phyloP scores from a whole-genome alignment of 768 basidiomycete genomes.

The Hysterangium stoloniferum region DNA sequence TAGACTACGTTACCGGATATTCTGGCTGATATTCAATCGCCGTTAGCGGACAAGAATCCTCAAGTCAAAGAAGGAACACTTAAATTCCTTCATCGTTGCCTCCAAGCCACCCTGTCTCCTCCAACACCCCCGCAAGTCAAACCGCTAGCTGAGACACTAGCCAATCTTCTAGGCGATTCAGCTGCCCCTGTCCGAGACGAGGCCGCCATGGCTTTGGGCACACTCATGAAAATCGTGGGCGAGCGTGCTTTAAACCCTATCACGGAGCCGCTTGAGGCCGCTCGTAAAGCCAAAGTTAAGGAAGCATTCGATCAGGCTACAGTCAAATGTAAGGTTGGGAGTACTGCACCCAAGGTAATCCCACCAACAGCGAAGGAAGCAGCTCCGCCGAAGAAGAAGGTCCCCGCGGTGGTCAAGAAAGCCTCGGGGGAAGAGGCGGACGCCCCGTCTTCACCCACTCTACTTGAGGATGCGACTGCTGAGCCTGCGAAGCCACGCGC shows the following conservation, averaged over 20 bases:
- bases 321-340: conserved; percentile 79
- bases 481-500: conserved; percentile 35
- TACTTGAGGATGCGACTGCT: conserved; percentile 25
- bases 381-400: conserved; percentile 31
- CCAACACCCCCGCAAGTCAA: conserved; percentile 75
- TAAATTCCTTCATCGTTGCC: conserved; percentile 75
- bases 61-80: conserved; percentile 92
- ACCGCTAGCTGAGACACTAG: conserved; percentile 68
- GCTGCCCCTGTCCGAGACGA: conserved; percentile 85
- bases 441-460: conserved; percentile 13
- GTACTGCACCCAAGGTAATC: conserved; percentile 38
- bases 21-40: conserved; percentile 70
- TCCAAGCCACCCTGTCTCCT: conserved; percentile 61
- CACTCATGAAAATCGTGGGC: conserved; percentile 94
- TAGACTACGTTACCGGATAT: conserved; percentile 78
- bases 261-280: conserved; percentile 78
- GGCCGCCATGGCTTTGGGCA: conserved; percentile 83
- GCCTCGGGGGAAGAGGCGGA: conserved; percentile 11
- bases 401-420: conserved; percentile 20
- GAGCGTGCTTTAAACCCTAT: conserved; percentile 84
- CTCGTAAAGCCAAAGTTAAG: conserved; percentile 87
- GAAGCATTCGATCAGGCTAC: conserved; percentile 88
- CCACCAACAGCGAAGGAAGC: conserved; percentile 26
- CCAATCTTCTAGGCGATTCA: conserved; percentile 74
- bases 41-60: conserved; percentile 86